These are phyloP conservation scores for Penicillium sp. DNA, from an alignment of 2,329 filamentous ascomycete species.

Conservation along the genomic window DNA sequence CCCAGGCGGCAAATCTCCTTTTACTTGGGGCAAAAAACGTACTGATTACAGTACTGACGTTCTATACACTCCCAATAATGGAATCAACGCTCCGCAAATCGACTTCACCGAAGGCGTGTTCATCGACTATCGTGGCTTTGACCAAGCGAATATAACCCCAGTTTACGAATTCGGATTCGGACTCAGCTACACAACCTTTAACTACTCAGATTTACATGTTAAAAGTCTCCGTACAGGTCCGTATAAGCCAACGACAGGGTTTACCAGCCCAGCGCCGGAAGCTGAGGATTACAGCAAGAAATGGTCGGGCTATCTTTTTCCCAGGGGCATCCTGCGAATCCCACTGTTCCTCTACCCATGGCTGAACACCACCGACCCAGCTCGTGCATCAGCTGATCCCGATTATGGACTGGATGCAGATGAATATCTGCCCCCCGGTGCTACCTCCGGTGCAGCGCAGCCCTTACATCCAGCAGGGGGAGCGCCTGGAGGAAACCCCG, in stretches of 20 bases:
- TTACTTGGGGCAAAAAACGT: conserved; percentile 55
- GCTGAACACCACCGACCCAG: conserved; percentile 57
- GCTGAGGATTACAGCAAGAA: conserved; percentile 36
- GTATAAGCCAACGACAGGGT: conserved; percentile 52
- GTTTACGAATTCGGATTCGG: conserved; percentile 62
- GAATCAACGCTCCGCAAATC: conserved; percentile 52
- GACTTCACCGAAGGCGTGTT: conserved; percentile 61
- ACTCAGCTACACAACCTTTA: conserved; percentile 59
- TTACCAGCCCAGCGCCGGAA: conserved; percentile 51
- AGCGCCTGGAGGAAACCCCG: conserved; percentile 56
- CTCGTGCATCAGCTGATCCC: conserved; percentile 49
- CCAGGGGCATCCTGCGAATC: conserved; percentile 48
- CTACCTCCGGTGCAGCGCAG: conserved; percentile 53
- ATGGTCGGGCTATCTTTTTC: conserved; percentile 54
- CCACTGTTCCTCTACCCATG: conserved; percentile 61
- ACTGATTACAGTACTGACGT: conserved; percentile 55
- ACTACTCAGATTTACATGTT: conserved; percentile 56
- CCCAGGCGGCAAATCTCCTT: conserved; percentile 59
- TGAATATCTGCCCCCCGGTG: conserved; percentile 48
- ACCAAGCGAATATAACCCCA: conserved; percentile 52
- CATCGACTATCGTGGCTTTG: conserved; percentile 53
- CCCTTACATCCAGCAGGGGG: conserved; percentile 55
- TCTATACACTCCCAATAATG: conserved; percentile 57
- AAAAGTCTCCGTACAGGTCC: conserved; percentile 37
- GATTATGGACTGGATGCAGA: conserved; percentile 51